These are phyloP conservation scores for Pseudogymnoascus sp. DNA, from an alignment of 2,329 filamentous ascomycete species.

Conservation along the genomic window DNA sequence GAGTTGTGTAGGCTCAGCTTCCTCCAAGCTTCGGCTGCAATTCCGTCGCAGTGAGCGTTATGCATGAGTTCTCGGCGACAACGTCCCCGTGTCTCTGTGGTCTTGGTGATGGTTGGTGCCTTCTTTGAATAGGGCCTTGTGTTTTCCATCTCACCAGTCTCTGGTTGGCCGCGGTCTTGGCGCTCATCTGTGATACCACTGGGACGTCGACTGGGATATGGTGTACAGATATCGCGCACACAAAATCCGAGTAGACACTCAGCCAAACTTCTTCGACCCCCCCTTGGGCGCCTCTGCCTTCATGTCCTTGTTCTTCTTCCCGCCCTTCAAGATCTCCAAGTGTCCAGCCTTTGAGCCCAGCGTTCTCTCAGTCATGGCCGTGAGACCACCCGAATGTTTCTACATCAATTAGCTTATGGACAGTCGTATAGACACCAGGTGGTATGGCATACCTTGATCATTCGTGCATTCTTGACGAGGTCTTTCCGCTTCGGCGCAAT, in stretches of 20 bases:
- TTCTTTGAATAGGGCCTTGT: not conserved
- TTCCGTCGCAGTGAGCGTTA: not conserved
- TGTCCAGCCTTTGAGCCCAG: constrained; percentile 61
- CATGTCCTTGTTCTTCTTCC: constrained; percentile 49
- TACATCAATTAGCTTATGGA: constrained; percentile 20
- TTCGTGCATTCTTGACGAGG: constrained; percentile 51
- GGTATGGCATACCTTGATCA: constrained; percentile 45
- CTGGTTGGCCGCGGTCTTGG: not conserved
- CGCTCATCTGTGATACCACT: not conserved
- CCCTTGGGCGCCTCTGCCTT: constrained; percentile 26
- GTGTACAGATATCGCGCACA: not conserved
- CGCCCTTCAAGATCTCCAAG: constrained; percentile 58
- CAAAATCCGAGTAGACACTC: constrained; percentile 13
- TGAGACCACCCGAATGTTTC: constrained; percentile 56
- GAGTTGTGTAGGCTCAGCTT: not conserved
- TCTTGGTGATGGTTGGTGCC: not conserved
- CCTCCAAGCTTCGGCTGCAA: not conserved
- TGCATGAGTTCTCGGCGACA: not conserved
- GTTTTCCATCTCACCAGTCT: not conserved
- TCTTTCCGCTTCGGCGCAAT: constrained; percentile 59
- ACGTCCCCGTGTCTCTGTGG: not conserved
- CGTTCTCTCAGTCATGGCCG: constrained; percentile 57
- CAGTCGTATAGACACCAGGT: not conserved
- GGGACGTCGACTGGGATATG: not conserved
- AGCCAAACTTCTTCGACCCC: constrained; percentile 28